A percentile compares a stretch with the other conserved stretches of the same genome.
Evolutionary conservation across 129 eudicot species (phyloP).

Genomic region (Rutidosis leptorrhynchoides): DNA sequence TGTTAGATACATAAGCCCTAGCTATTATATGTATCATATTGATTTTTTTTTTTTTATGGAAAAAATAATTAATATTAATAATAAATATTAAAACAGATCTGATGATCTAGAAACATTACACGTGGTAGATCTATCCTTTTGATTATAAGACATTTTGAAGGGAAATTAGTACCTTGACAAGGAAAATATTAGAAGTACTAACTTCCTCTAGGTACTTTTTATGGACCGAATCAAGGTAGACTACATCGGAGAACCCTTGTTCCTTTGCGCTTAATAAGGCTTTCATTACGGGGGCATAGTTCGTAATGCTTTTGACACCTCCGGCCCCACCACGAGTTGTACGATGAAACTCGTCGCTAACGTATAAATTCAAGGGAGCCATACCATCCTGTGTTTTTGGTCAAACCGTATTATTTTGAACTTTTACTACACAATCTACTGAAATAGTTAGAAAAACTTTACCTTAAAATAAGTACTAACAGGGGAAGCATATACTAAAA

Average conservation of each 20-base stretch:
- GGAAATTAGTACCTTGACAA: conserved; percentile 59
- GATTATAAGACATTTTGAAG: background rate
- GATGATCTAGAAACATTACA: too few relatives aligned
- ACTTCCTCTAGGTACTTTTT: conserved; percentile 81
- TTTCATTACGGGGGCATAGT: conserved; percentile 85
- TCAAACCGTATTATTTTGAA: background rate
- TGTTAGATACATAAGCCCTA: background rate
- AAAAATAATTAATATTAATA: too few relatives aligned
- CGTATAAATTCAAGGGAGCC: conserved; percentile 59
- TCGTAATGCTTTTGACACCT: conserved; percentile 80
- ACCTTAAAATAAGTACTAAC: conserved; percentile 92
- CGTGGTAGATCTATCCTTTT: background rate
- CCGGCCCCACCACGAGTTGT: conserved; percentile 87
- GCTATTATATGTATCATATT: background rate
- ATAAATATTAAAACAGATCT: too few relatives aligned
- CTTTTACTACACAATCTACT: background rate
- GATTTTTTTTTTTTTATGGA: too few relatives aligned
- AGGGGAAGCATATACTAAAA: conserved; percentile 84
- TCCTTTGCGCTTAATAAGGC: conserved; percentile 53
- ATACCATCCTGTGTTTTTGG: conserved; percentile 49
- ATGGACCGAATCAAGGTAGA: conserved; percentile 67
- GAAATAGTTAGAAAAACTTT: background rate
- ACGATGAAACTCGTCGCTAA: conserved; percentile 64
- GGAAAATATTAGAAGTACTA: conserved; percentile 72
- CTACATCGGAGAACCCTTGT: conserved; percentile 81